A percentile compares a stretch with the other conserved stretches of the same genome.
Evolutionary conservation across 2,329 filamentous ascomycete species (phyloP).

Genomic region (Neofusicoccum sp.): DNA sequence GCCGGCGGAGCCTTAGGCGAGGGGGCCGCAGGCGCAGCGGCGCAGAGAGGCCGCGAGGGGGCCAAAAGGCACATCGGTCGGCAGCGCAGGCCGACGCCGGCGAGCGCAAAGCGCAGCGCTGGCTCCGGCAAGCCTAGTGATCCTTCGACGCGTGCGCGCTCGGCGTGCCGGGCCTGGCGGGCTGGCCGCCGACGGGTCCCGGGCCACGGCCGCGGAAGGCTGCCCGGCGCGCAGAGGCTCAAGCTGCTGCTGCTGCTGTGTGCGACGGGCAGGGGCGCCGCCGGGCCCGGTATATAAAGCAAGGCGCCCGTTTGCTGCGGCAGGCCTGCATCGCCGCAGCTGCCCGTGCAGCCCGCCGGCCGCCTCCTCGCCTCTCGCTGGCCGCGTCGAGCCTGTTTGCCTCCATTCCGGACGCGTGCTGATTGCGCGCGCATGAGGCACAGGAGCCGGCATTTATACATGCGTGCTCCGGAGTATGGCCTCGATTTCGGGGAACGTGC

Average conservation of each 20-base stretch:
- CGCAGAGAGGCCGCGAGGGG: not conserved
- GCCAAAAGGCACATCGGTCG: not conserved
- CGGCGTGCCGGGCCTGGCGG: not conserved
- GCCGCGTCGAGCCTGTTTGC: not conserved
- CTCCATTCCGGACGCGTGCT: not conserved
- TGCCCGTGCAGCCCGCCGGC: not conserved
- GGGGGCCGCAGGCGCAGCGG: not conserved
- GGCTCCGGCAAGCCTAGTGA: slow-evolving; percentile 5
- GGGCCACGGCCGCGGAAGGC: not conserved
- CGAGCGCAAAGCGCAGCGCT: not conserved
- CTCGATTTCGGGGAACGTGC: not conserved
- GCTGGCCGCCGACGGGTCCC: not conserved
- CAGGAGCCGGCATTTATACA: not conserved
- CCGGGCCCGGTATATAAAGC: not conserved
- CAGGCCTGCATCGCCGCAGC: not conserved
- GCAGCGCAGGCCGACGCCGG: not conserved
- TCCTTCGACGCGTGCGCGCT: slow-evolving; percentile 5
- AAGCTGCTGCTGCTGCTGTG: too few species aligned
- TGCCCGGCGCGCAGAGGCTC: too few species aligned
- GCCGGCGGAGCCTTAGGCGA: not conserved
- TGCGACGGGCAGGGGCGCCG: too few species aligned
- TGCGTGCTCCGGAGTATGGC: slow-evolving; percentile 2
- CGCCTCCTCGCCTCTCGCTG: slow-evolving; percentile 2
- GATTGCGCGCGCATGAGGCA: not conserved
- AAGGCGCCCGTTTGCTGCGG: not conserved